A percentile compares a stretch with the other conserved stretches of the same genome.
These are phyloP conservation scores for Eucalyptus cloeziana DNA, from an alignment of 345 rosid species.

Conservation along the genomic window DNA sequence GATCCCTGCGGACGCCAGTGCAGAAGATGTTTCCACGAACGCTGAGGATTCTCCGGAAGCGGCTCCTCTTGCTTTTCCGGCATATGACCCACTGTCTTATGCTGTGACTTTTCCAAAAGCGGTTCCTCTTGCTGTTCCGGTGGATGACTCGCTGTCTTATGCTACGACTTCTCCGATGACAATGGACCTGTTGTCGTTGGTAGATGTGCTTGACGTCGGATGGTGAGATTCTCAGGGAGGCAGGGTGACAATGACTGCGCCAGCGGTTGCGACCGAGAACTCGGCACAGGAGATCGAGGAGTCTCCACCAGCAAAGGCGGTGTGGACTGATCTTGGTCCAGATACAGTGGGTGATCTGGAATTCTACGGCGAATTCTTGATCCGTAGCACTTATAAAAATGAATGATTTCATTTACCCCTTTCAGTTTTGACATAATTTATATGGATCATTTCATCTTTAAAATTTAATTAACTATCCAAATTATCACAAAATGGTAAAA, in stretches of 20 bases:
- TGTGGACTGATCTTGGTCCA: background rate
- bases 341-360: background rate
- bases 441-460: background rate
- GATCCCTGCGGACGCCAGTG: background rate
- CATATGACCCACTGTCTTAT: background rate
- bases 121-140: background rate
- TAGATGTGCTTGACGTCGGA: background rate
- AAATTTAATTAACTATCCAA: too few relatives aligned
- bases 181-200: background rate
- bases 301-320: background rate
- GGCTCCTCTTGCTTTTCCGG: background rate
- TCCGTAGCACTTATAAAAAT: too few relatives aligned
- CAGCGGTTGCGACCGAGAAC: accelerated
- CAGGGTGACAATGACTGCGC: background rate
- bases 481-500: too few relatives aligned
- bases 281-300: background rate
- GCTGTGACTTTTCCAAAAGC: background rate
- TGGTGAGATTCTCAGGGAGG: background rate
- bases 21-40: background rate
- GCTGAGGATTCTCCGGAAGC: background rate
- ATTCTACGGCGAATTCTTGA: background rate
- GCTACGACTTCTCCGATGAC: background rate
- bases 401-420: too few relatives aligned
- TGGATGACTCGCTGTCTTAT: background rate
- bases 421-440: background rate